phyloP scores from a whole-genome alignment of 202 grass and related monocot genomes.

The Carex arenaria region DNA sequence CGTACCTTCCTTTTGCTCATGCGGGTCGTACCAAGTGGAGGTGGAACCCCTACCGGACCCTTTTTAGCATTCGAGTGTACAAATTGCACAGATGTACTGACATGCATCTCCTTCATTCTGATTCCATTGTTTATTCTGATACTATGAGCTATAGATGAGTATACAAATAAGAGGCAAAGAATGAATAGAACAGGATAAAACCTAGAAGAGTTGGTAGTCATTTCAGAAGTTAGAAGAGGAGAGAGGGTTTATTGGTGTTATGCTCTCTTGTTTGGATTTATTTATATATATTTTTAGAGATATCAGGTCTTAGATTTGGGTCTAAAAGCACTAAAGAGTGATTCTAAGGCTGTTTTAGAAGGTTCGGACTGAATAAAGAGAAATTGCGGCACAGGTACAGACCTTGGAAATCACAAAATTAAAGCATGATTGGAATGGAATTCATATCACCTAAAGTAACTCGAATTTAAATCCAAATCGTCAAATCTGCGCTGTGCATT shows the following conservation, averaged over 20 bases:
- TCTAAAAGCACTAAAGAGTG: constrained; percentile 8
- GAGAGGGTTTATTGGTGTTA: background rate
- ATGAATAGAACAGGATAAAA: constrained; percentile 3
- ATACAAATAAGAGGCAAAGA: background rate
- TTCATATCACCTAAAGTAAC: no score
- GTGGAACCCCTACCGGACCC: background rate
- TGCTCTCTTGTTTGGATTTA: background rate
- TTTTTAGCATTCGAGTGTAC: background rate
- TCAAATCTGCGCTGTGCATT: no score
- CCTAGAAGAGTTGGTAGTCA: background rate
- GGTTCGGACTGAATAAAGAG: constrained; percentile 19
- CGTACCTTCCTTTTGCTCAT: constrained; percentile 17
- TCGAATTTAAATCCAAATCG: no score
- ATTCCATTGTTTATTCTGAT: background rate
- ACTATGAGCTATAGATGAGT: background rate
- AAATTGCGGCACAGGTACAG: background rate
- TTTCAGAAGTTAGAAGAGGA: background rate
- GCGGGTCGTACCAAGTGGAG: background rate
- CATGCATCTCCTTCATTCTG: background rate
- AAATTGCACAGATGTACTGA: background rate
- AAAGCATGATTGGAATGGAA: background rate
- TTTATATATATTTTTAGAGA: constrained; percentile 12
- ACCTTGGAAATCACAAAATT: constrained; percentile 10
- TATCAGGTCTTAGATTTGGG: constrained; percentile 6
- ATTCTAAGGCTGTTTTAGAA: constrained; percentile 26